Evolutionary conservation across 495 filamentous ascomycete species (phyloP), one percentile per base, ranked within the genome.

Genomic region (Penicillium psychrofluorescens): DNA sequence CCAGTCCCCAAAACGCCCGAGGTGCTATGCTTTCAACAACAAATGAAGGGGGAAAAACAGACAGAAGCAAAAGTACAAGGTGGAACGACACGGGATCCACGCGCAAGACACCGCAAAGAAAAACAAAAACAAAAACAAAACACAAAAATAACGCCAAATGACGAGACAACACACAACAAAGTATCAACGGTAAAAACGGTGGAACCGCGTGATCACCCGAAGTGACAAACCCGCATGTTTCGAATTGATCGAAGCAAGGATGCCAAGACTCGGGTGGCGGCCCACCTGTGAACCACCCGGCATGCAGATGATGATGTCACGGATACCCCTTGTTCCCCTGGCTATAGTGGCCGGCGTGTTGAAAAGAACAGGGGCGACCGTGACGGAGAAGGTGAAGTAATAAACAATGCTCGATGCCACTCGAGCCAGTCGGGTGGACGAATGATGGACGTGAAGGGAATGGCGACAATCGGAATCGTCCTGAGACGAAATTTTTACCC

Each of bases 1-100:
- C 57, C 57, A 55, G 51, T 55, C 54, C 57, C 57, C 49, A 46
- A 61, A 61, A 61, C 57, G 57, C 57, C 57, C 49, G 48, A 58
- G 43, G 54, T 61, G 57, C 57, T 58, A 61, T 61, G 57, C 57
- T 55, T 55, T 44, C 51, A 55, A 44, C 32, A 52, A 51, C 50
- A 54, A 51, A 44, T 51, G 47, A 43, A 54, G 35, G 46, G 44
- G 48, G 51, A 46, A 34, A 41, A 34, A 35, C 44, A 38, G 42
- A 41, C 53, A 52, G 48, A 34, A 34, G 32, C 9, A 34, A 34
- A 38, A 54, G 35, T 15, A 13, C 22, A 22, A 22, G 22, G 22
- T 22, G 22, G 22, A 22, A 22, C 22, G 22, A 4, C 1, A 16
- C 15, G 4, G 15, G 22, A 22, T 22, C 22, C 22, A 22, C 22